Conservation (phyloP, 2,329 filamentous ascomycete genomes). For the Colletotrichum salicis region DNA sequence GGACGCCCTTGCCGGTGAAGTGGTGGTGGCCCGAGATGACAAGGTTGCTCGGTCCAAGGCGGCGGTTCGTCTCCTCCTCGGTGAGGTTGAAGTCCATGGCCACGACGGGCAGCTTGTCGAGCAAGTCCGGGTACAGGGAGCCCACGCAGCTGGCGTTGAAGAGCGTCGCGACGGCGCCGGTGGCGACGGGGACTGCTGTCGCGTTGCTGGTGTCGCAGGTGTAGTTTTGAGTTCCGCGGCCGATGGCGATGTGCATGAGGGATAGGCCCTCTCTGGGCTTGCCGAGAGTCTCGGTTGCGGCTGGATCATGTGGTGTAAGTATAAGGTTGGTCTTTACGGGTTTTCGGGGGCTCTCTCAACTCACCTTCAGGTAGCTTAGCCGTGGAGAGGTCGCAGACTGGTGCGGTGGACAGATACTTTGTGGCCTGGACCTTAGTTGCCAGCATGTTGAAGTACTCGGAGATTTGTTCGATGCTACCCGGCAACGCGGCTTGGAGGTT, state of each 20-base stretch:
- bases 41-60: conserved; percentile 68
- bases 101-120: conserved; percentile 72
- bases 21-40: conserved; percentile 81
- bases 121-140: conserved; percentile 73
- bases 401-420: conserved; percentile 52
- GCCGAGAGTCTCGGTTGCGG: conserved; percentile 67
- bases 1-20: conserved; percentile 76
- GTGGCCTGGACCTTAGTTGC: conserved; percentile 64
- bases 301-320: conserved; percentile 50
- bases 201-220: conserved; percentile 76
- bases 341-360: conserved; percentile 35
- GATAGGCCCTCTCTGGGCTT: conserved; percentile 67
- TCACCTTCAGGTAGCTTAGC: conserved; percentile 62
- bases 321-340: conserved; percentile 1
- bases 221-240: conserved; percentile 94
- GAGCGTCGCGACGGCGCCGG: conserved; percentile 83
- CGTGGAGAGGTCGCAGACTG: conserved; percentile 65
- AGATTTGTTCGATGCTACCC: conserved; percentile 58
- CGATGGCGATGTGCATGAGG: conserved; percentile 83
- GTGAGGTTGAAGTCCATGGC: conserved; percentile 73
- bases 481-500: conserved; percentile 47
- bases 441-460: conserved; percentile 70
- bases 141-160: conserved; percentile 89
- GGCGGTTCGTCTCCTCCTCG: conserved; percentile 27
- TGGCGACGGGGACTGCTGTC: conserved; percentile 69